These are phyloP conservation scores for Ceratocystis smalleyi DNA, from an alignment of 2,329 filamentous ascomycete species.

Conservation along the genomic window DNA sequence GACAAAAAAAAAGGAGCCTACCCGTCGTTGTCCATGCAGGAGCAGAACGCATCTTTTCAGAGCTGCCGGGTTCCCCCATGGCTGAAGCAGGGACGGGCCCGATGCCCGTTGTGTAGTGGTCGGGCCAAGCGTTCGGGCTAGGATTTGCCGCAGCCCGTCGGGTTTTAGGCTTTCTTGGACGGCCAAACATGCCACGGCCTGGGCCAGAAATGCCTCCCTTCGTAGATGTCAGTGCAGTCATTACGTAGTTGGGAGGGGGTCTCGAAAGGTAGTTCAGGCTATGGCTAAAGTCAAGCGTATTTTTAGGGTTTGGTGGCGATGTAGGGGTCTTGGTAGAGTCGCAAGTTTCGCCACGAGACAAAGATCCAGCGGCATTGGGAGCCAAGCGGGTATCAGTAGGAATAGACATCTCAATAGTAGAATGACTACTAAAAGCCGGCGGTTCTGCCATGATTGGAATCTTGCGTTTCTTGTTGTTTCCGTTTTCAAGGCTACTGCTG, in stretches of 20 bases:
- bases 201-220: constrained; percentile 63
- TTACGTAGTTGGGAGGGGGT: background rate
- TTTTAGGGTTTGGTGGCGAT: background rate
- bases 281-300: background rate
- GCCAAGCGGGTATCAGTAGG: background rate
- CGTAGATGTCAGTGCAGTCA: background rate
- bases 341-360: background rate
- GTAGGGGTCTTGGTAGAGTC: background rate
- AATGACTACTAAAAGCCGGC: background rate
- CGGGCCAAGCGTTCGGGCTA: constrained; percentile 9
- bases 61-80: constrained; percentile 29
- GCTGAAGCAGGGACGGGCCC: constrained; percentile 14
- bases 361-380: background rate
- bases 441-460: constrained; percentile 77
- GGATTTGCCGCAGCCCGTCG: constrained; percentile 36
- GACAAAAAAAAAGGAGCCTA: background rate
- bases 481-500: constrained; percentile 95
- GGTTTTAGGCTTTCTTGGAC: constrained; percentile 45
- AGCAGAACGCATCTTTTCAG: constrained; percentile 22
- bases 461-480: constrained; percentile 97
- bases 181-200: constrained; percentile 69
- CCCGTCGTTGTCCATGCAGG: background rate
- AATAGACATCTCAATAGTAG: background rate
- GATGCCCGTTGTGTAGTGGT: constrained; percentile 13
- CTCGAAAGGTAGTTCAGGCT: background rate